Conservation (phyloP, 164 flowering plant species). For the Nelumbo lutea region DNA sequence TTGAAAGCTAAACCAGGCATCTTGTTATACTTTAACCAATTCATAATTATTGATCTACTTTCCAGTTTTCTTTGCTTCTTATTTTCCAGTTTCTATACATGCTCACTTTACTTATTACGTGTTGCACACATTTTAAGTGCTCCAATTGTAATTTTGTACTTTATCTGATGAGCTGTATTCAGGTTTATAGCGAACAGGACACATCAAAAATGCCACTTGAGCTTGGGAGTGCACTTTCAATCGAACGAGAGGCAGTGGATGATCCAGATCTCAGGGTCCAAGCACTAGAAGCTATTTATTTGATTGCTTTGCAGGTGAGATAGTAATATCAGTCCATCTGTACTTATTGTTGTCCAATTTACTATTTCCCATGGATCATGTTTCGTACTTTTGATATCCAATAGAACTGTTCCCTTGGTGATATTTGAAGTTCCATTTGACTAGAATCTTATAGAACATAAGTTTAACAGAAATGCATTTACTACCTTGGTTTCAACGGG, state of each 20-base stretch:
- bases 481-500: not conserved
- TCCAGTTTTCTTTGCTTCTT: not conserved
- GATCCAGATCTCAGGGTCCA: constrained; percentile 88
- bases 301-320: constrained; percentile 72
- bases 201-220: constrained; percentile 92
- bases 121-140: not conserved
- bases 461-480: not conserved
- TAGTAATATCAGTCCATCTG: not conserved
- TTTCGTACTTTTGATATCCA: not conserved
- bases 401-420: not conserved
- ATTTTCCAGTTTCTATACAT: not conserved
- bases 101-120: not conserved
- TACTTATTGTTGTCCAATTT: not conserved
- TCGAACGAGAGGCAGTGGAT: constrained; percentile 72
- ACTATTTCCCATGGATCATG: not conserved
- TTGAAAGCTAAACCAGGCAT: too few species aligned
- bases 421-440: not conserved
- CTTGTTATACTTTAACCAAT: not conserved
- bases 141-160: not conserved
- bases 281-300: constrained; percentile 76
- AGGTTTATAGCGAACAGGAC: constrained; percentile 74
- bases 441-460: not conserved
- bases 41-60: too few species aligned
- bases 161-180: constrained; percentile 13
- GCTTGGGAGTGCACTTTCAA: constrained; percentile 74